Base-by-base conservation (phyloP, 306 rosid species). In the Crotalaria pallida region DNA sequence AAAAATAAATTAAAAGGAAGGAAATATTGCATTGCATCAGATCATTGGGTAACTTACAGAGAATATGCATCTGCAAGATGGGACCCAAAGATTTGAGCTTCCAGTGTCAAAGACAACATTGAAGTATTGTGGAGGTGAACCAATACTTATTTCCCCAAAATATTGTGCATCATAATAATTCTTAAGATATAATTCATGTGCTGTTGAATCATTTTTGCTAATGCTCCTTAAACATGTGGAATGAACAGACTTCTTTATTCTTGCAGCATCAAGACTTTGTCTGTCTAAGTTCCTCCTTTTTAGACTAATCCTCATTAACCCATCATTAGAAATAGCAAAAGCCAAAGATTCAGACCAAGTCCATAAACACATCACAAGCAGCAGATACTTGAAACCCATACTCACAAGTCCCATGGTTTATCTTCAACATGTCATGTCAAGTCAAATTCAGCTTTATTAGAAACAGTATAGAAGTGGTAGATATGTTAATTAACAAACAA, bases 11-110 rank as follows among this genome's bases (percentile, higher is more conserved):
- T 6, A 0, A n/a, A 49, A 58, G 2, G 10, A 38, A 9, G 23
- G 17, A 23, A 5, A 15, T 38, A 52, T 10, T 17, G 47, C 55
- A 31, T 56, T 47, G 6, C 11, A 68, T 16, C 11, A 67, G 16
- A 44, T 47, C 38, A 62, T 44, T n/a, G 3, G 27, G 0, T 61
- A 68, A 68, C 88, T 82, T 84, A 89, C 96, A 60, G 96, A 87
- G 29, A 89, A 78, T 29, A 80, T 40, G 80, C 93, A 89, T 80
- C 75, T 85, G 13, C 93, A 83, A 61, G 96, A 89, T 5, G 93
- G 96, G 53, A 89, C 89, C 96, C 96, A 89, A 26, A 89, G 85
- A 71, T 87, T 87, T 26, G 93, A 82, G 78, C 91, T 87, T 1
- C 93, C 96, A 18, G 96, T 89, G 55, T 89, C 96, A 75, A 89